Percentiles rank a stretch among this genome's conserved stretches.
Conservation (phyloP, 306 rosid genomes). For the Leucaena leucocephala region DNA sequence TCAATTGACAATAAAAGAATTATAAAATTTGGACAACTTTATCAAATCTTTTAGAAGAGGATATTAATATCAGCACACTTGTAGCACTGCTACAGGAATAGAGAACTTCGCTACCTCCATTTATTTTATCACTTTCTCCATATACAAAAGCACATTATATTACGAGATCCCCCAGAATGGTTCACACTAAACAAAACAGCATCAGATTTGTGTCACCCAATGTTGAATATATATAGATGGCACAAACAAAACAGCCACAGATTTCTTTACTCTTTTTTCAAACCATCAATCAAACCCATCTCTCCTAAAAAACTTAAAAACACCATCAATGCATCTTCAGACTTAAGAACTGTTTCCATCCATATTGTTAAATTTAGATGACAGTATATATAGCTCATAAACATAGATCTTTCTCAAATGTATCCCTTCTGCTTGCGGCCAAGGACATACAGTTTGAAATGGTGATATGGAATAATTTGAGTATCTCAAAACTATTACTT, state of each 20-base stretch:
- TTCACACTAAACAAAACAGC: neutral
- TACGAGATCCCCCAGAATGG: neutral
- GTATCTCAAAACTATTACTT: neutral
- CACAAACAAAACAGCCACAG: neutral
- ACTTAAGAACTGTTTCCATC: neutral
- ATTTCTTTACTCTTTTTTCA: neutral
- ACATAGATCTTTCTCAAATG: neutral
- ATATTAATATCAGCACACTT: neutral
- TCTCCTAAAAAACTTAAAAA: neutral
- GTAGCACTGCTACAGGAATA: neutral
- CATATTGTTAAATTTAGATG: neutral
- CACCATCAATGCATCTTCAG: neutral
- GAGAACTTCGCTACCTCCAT: neutral
- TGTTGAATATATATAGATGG: neutral
- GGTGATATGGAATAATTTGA: neutral
- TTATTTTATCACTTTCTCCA: neutral
- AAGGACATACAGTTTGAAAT: neutral
- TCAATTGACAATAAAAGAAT: slow-evolving; percentile 43
- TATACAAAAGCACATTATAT: neutral
- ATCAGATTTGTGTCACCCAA: neutral
- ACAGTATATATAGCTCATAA: neutral
- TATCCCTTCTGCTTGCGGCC: neutral
- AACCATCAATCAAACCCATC: neutral
- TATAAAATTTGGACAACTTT: slow-evolving; percentile 40
- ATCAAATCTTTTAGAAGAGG: slow-evolving; percentile 35